phyloP scores from a whole-genome alignment of 202 grass and related monocot species.

The Dendrocalamus latiflorus region DNA sequence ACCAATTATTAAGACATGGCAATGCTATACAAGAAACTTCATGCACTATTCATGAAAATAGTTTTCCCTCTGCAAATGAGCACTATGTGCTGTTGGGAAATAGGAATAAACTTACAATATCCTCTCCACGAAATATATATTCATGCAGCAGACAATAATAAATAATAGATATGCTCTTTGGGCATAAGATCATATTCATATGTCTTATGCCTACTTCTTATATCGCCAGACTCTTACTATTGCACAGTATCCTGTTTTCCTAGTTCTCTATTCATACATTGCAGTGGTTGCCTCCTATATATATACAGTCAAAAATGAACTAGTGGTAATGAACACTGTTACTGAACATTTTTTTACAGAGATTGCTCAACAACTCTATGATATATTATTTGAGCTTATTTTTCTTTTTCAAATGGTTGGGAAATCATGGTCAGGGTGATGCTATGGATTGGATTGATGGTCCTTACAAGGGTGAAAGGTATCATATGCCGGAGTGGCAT shows the following conservation, averaged over 20 bases:
- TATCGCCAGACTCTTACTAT: too few species aligned
- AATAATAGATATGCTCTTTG: background rate
- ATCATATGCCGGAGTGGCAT: too few species aligned
- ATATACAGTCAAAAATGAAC: too few species aligned
- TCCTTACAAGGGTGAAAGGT: too few species aligned
- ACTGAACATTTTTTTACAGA: too few species aligned
- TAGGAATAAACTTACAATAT: background rate
- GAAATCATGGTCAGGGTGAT: too few species aligned
- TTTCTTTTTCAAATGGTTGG: too few species aligned
- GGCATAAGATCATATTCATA: background rate
- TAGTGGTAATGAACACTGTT: too few species aligned
- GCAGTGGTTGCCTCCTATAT: too few species aligned
- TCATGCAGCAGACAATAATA: background rate
- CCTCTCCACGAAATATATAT: background rate
- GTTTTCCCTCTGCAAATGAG: background rate
- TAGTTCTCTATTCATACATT: constrained; percentile 2
- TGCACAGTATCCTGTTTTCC: background rate
- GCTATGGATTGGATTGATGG: too few species aligned
- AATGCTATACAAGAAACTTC: background rate
- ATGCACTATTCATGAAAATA: background rate
- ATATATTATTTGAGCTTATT: too few species aligned
- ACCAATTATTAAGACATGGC: background rate
- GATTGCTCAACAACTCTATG: too few species aligned
- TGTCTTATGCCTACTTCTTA: background rate
- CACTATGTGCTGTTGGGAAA: background rate